A percentile compares a stretch with the other conserved stretches of the same genome.
Evolutionary conservation across 768 basidiomycete species (phyloP).

Genomic region (Coprinopsis strossmayeri): DNA sequence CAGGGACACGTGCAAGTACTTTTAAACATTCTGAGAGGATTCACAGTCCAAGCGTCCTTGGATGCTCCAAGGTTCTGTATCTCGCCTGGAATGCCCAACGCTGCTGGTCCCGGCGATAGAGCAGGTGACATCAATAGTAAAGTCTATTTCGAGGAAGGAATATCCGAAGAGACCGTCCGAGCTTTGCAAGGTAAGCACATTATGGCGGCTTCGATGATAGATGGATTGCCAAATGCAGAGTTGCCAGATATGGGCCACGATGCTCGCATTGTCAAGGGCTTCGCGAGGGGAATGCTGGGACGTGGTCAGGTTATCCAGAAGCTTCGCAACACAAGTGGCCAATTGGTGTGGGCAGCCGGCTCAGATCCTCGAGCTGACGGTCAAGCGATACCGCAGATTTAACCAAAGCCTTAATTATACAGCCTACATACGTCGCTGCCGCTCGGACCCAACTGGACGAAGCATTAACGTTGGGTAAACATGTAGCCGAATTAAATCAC

Average conservation of each 20-base stretch:
- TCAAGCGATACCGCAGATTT: slow-evolving; percentile 83
- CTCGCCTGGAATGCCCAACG: slow-evolving; percentile 71
- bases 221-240: slow-evolving; percentile 3
- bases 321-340: slow-evolving; percentile 56
- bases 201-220: background rate
- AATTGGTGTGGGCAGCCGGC: slow-evolving; percentile 90
- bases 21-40: slow-evolving; percentile 83
- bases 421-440: slow-evolving; percentile 58
- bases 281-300: slow-evolving; percentile 61
- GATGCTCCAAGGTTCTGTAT: slow-evolving; percentile 97
- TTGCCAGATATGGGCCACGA: slow-evolving; percentile 83
- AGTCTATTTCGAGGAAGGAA: slow-evolving; percentile 86
- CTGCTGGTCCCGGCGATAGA: slow-evolving; percentile 21
- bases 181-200: slow-evolving; percentile 57
- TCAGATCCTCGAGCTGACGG: slow-evolving; percentile 88
- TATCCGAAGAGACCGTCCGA: slow-evolving; percentile 52
- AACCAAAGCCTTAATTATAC: slow-evolving; percentile 14
- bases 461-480: background rate
- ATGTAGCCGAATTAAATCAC: slow-evolving; percentile 11
- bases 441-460: slow-evolving; percentile 51
- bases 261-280: slow-evolving; percentile 55
- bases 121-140: slow-evolving; percentile 75
- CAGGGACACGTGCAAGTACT: slow-evolving; percentile 96
- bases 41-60: slow-evolving; percentile 81
- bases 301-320: slow-evolving; percentile 90